Evolutionary conservation across 139 green algal genomes (phyloP), one percentile per base, ranked within the genome.

Genomic region (Picochlorum sp.): DNA sequence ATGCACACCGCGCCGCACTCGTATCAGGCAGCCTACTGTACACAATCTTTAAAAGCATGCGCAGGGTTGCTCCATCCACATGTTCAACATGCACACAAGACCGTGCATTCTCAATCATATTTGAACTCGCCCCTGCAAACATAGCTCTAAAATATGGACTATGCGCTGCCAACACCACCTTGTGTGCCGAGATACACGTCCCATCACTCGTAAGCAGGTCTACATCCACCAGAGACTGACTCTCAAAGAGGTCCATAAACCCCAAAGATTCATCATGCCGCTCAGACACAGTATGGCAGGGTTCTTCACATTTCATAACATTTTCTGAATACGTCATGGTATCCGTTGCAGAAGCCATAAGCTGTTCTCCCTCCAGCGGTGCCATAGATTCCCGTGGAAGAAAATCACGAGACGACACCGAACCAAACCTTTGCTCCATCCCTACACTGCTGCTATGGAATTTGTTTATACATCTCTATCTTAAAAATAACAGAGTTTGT

Each of bases 91-190:
- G 18, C 18, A 77, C 50, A 26, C 66, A 20, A 30, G 24, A 26
- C 34, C 20, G n/a, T 4, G 15, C 28, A 26, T 30, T 38, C 34
- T 82, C 75, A 14, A 18, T 34, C 75, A 82, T 82, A 26, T 20
- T 7, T 4, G 31, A 11, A 0, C 75, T 72, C 3, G 68, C 30
- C 6, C 78, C 78, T 1, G 60, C 44, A 20, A 85, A 65, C 3
- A 85, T 66, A 1, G 77, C 78, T 6, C 61, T 45, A 62, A 85
- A 85, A 45, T 83, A 85, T 6, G 34, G 56, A 23, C 60, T 77
- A 24, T 44, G 30, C 5, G 77, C 65, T 1, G 77, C 78, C 18
- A 85, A 68, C 0, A 85, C 62, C 4, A 85, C 54, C 21, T 58
- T 70, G 61, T 85, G 78, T 6, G 72, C 65, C 0, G 61, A 50